Evolutionary conservation across 352 stramenopile species (phyloP), one percentile per base, ranked within the genome.

Genomic region (Globisporangium solare): DNA sequence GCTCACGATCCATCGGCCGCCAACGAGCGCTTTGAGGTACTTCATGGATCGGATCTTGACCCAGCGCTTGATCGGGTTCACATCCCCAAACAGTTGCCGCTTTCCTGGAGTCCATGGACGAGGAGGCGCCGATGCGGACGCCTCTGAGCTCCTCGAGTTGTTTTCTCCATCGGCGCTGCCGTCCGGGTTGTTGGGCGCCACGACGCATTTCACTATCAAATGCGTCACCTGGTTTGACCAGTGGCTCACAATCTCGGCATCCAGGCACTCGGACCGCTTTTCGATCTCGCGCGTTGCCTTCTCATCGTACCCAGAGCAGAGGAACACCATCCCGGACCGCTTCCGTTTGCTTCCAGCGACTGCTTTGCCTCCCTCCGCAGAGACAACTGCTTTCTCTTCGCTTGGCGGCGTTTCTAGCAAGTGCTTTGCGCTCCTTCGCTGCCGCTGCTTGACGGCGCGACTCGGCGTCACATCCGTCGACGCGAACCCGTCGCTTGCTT

Each of bases 31-130:
- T 54, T 93, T 93, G 21, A 95, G 70, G 32, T 93, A 95, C 57
- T 95, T 95, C 41, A 95, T 69, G 24, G 85, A 93, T 15, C 85
- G 75, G 45, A 89, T 89, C 61, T 89, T 91, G 21, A 91, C 85
- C 83, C 83, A 95, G 22, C 77, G 74, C 49, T 70, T 68, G 31
- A 73, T 42, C 1, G 46, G 6, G 13, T 48, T 18, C 7, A 48
- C 4, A 20, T 79, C 68, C 14, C 64, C 65, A 43, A 88, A 88
- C 14, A 85, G 46, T 35, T 78, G 67, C 2, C 71, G 68, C 55
- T 92, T 89, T 22, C 64, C 66, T 21, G 60, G 15, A 5, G 24
- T 61, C 14, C 13, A 17, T 18, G 27, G 42, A 47, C 35, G 14
- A 1, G 55, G 53, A 37, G 11, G 20, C n/a, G 54, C 58, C 48